Evolutionary conservation across 106 monocot species (phyloP), one percentile per base, ranked within the genome.

Genomic region (Phalaenopsis aphrodite): DNA sequence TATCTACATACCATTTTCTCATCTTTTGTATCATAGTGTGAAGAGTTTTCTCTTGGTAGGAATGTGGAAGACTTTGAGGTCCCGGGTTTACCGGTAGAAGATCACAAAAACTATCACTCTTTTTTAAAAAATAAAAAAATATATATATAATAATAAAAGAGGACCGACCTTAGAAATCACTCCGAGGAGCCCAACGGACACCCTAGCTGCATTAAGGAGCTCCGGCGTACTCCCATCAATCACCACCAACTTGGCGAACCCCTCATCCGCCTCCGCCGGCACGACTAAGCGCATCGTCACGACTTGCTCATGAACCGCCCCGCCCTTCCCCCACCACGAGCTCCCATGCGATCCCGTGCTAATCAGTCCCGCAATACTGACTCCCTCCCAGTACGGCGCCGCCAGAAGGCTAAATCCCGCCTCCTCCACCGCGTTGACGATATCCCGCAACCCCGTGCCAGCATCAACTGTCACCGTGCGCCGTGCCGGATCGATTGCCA

Each of bases 351-450:
- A 79, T 48, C 94, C 94, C 3, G 89, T 94, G 82, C 88, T 84
- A 49, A 94, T 30, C 30, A 90, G 4, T 47, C 94, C 94, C 0
- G 81, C 94, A 12, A 94, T 47, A 82, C 91, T 91, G 57, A 90
- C 91, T 12, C 94, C 94, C 73, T 94, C 91, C 94, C 94, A 91
- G 83, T 91, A 94, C 71, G 94, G 89, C 9, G 91, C 85, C 12
- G 91, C 89, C 64, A 80, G 85, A 67, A 94, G 72, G 79, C 94
- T 94, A 77, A 94, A 45, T 78, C 89, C 91, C 8, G 58, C 79
- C 41, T 55, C 83, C 85, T 94, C 94, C 83, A 87, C 91, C 76
- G 1, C 46, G 43, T 94, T 90, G 36, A 94, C 79, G 36, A 94
- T 55, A 3, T 81, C 90, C 17, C 94, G 55, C 42, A 94, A 81